Conservation (phyloP, 306 rosid species). For the Sesbania bispinosa region DNA sequence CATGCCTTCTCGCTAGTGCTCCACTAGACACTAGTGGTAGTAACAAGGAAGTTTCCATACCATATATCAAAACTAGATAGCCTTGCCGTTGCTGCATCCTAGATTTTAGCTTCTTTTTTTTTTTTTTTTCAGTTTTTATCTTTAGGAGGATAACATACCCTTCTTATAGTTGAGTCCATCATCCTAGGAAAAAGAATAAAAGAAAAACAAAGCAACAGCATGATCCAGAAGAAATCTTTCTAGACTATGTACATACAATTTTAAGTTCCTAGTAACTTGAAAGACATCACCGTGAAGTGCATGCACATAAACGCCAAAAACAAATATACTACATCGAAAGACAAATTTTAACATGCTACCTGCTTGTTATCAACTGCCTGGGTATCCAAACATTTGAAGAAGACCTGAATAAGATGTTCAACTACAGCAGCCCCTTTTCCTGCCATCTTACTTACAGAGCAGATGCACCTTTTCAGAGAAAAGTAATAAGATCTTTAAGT, state of each 20-base stretch:
- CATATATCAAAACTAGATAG: not conserved
- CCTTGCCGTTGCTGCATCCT: not conserved
- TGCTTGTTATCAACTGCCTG: constrained; percentile 73
- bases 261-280: not conserved
- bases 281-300: not conserved
- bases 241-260: not conserved
- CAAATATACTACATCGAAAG: not conserved
- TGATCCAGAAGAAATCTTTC: not conserved
- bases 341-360: constrained; percentile 36
- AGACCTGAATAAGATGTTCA: constrained; percentile 78
- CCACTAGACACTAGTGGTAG: not conserved
- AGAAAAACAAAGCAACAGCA: not conserved
- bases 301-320: not conserved
- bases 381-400: constrained; percentile 76
- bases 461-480: constrained; percentile 68
- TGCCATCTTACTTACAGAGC: constrained; percentile 75
- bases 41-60: not conserved
- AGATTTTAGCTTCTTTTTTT: not conserved
- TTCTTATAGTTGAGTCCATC: not conserved
- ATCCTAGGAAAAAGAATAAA: not conserved
- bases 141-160: not conserved
- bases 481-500: constrained; percentile 18
- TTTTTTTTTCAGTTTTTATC: not conserved
- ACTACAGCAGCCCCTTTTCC: constrained; percentile 79
- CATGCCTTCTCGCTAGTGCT: not conserved